Evolutionary conservation across 371 early-diverging fungal genomes (phyloP), one percentile per base, ranked within the genome.

Genomic region (Dichotomocladium elegans): DNA sequence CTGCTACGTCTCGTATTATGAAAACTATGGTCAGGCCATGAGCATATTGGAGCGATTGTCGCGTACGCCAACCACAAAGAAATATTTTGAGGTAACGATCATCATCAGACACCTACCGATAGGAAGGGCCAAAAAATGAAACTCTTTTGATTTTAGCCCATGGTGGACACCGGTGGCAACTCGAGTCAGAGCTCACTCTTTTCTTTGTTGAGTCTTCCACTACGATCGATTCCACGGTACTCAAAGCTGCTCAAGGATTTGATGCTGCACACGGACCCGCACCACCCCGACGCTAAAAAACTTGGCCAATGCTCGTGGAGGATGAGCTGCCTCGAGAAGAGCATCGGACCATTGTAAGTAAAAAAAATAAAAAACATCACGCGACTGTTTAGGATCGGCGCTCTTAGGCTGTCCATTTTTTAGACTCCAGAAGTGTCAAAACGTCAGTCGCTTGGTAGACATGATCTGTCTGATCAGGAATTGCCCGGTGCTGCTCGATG

Each of bases 281-380:
- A 55, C 24, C 63, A 63, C 22, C 63, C 63, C 15, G 63, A 63
- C 30, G 58, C 63, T 26, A 51, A 41, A 21, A 52, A 50, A 24
- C 50, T 63, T 9, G 29, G 43, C 17, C 50, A 54, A 22, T 55
- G 56, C 43, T 47, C 48, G 12, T 30, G 21, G 12, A 47, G 51
- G 22, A 33, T 63, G 42, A 43, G 29, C 4, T 51, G 52, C 9
- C 22, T 63, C 10, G 58, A 54, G 17, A 14, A 12, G n/a, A 53
- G 43, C 31, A 50, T 55, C n/a, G 41, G 41, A 10, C 55, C 28
- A 25, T 28, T 52, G 63, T 63, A 63, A 54, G 58, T 46, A 51
- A 17, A 21, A 12, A n/a, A 12, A 29, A 37, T 14, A 33, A 30
- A 29, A 43, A 24, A 54, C 22, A 44, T 21, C 11, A 17, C 15